phyloP scores from a whole-genome alignment of 768 basidiomycete species.

The Pulveroboletus sp. region DNA sequence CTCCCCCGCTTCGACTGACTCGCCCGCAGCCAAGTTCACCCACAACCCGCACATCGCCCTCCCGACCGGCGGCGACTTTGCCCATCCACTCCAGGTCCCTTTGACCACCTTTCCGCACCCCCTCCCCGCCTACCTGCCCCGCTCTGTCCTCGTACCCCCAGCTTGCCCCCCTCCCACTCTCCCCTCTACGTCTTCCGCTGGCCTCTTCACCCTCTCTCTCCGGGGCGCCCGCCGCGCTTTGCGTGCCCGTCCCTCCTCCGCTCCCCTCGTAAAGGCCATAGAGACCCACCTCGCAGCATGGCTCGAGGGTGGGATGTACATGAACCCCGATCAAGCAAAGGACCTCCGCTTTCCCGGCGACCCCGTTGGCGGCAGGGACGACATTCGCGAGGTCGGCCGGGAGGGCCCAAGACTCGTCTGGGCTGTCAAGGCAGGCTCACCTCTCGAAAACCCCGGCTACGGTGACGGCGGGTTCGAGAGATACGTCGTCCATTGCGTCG shows the following conservation, averaged over 20 bases:
- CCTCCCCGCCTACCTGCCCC: constrained; percentile 64
- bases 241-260: constrained; percentile 47
- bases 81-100: constrained; percentile 39
- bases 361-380: constrained; percentile 48
- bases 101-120: constrained; percentile 72
- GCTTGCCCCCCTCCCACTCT: constrained; percentile 39
- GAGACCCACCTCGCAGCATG: constrained; percentile 62
- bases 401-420: constrained; percentile 68
- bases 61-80: constrained; percentile 58
- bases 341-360: constrained; percentile 36
- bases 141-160: constrained; percentile 51
- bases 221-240: constrained; percentile 72
- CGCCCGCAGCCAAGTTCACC: constrained; percentile 54
- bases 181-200: constrained; percentile 59
- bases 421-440: constrained; percentile 40
- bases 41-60: constrained; percentile 68
- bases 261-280: constrained; percentile 62
- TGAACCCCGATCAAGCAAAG: constrained; percentile 45
- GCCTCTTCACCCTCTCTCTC: constrained; percentile 70
- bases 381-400: constrained; percentile 61
- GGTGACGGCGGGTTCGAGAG: constrained; percentile 68
- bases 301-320: constrained; percentile 57
- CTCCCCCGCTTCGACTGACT: constrained; percentile 1
- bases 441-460: not conserved
- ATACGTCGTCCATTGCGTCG: constrained; percentile 80